Conservation (phyloP, 129 eudicot genomes). For the Helichrysum umbraculigerum region DNA sequence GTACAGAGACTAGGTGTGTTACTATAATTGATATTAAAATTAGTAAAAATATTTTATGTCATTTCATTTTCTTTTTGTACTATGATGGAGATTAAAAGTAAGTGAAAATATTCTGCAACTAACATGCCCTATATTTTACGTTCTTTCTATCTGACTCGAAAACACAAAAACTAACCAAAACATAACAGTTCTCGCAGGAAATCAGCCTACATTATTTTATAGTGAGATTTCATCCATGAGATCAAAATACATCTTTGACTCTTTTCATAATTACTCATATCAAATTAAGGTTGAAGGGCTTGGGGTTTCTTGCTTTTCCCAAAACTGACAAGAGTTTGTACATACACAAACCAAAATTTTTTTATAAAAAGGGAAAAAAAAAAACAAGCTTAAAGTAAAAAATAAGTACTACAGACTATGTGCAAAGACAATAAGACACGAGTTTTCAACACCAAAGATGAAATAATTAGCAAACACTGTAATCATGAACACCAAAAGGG, state of each 20-base stretch:
- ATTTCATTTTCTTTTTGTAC: too few species aligned
- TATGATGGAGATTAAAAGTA: too few species aligned
- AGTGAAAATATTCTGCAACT: too few species aligned
- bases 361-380: too few species aligned
- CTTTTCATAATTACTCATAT: slow-evolving; percentile 64
- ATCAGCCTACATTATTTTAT: slow-evolving; percentile 59
- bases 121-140: too few species aligned
- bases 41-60: too few species aligned
- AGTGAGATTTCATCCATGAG: slow-evolving; percentile 1
- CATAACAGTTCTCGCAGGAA: slow-evolving; percentile 9
- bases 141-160: too few species aligned
- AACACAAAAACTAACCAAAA: too few species aligned
- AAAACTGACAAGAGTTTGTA: slow-evolving; percentile 81
- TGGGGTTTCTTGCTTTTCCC: slow-evolving; percentile 78
- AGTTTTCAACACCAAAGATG: background rate
- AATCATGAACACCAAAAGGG: background rate
- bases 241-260: background rate
- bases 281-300: slow-evolving; percentile 66
- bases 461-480: background rate
- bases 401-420: background rate
- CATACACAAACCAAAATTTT: slow-evolving; percentile 77
- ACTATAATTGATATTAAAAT: too few species aligned
- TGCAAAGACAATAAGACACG: background rate
- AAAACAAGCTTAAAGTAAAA: slow-evolving; percentile 4
- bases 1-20: too few species aligned